Evolutionary conservation across 495 filamentous ascomycete genomes (phyloP), one percentile per base, ranked within the genome.

Genomic region (Arthonia radiata): DNA sequence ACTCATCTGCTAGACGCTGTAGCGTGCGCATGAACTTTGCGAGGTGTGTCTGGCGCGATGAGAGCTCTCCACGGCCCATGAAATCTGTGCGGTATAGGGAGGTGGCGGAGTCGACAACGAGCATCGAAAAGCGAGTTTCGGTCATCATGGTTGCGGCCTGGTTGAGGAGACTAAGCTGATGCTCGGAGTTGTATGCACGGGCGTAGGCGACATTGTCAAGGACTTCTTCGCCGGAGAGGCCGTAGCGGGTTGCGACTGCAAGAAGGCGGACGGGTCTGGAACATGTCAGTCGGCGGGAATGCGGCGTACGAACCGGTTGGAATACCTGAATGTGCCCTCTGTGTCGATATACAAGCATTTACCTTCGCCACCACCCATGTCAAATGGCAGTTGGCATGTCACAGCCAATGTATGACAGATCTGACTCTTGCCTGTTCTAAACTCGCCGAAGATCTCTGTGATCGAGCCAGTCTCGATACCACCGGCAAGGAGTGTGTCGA

Each of bases 281-380:
- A n/a, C n/a, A n/a, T n/a, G n/a, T 29, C 12, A 12, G 6, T 9
- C 11, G 8, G 17, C 7, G 9, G 10, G 26, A 22, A 11, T 22
- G 6, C 19, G 11, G 11, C 19, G 6, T 11, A 22, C 6, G 19
- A 7, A 6, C 19, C 6, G 11, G 7, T 22, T 11, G 6, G 7
- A 29, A 28, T 28, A 46, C 44, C 83, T 66, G 42, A 97, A 97
- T 4, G 86, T 97, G 28, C 89, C 86, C 48, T 97, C 86, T 0
- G 86, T 94, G 39, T 97, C 86, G 38, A 97, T 94, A 44, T 94
- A 97, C n/a, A 94, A 57, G 43, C 89, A 94, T 44, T 97, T 97
- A 9, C 86, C 86, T 49, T 97, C 86, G 5, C 89, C 86, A 22
- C 86, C 86, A 28, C 86, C 86, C 89, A 94, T 93, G 41, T 97